These are phyloP conservation scores for Stephania japonica DNA, from an alignment of 164 flowering plant species.

Conservation along the genomic window DNA sequence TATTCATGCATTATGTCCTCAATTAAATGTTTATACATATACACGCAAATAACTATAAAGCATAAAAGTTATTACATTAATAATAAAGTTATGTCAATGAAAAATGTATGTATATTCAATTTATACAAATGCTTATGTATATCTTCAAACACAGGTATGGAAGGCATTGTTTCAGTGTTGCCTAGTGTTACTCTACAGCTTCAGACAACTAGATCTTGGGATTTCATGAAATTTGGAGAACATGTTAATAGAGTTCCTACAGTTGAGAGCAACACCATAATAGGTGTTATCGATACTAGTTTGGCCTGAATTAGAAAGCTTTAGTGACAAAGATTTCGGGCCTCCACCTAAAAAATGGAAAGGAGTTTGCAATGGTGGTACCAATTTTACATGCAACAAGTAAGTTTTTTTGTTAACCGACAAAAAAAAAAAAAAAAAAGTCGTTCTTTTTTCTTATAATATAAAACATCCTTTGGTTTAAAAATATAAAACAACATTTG, in stretches of 20 bases:
- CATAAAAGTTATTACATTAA: too few species aligned
- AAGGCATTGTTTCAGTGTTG: too few species aligned
- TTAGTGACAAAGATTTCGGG: too few species aligned
- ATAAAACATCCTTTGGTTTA: too few species aligned
- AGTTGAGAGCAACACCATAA: background rate
- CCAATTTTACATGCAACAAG: constrained; percentile 7
- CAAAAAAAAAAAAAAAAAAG: too few species aligned
- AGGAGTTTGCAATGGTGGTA: background rate
- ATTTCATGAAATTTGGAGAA: background rate
- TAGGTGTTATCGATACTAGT: background rate
- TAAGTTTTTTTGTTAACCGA: background rate
- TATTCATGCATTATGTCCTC: background rate
- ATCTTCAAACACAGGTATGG: background rate
- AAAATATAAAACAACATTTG: too few species aligned
- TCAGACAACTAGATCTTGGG: too few species aligned
- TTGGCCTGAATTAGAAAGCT: background rate
- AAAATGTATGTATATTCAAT: too few species aligned
- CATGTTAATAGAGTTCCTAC: background rate
- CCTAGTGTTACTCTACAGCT: too few species aligned
- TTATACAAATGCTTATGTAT: background rate
- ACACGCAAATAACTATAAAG: too few species aligned
- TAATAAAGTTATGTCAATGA: too few species aligned
- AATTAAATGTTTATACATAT: background rate
- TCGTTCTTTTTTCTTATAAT: too few species aligned
- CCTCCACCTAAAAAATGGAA: constrained; percentile 1